Conservation (phyloP, 2,329 filamentous ascomycete genomes). For the Fusarium torreyae region DNA sequence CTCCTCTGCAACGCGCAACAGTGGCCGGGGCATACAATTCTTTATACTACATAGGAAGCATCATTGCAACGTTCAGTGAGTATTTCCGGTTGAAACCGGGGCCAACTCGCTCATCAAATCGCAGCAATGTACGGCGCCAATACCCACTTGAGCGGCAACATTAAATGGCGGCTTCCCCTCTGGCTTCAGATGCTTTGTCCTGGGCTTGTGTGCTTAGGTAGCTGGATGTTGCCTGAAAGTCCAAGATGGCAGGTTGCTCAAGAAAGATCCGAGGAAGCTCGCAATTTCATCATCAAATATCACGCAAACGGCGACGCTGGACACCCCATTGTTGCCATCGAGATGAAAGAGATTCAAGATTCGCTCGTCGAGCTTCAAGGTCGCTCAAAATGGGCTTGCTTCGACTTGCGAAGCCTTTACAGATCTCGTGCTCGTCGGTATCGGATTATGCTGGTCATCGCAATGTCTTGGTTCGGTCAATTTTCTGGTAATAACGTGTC, state of each 20-base stretch:
- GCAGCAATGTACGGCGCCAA: slow-evolving; percentile 44
- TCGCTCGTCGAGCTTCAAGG: not conserved
- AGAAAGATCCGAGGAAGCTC: slow-evolving; percentile 2
- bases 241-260: slow-evolving; percentile 65
- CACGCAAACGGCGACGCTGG: slow-evolving; percentile 16
- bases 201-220: slow-evolving; percentile 26
- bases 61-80: slow-evolving; percentile 26
- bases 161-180: slow-evolving; percentile 42
- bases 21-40: slow-evolving; percentile 69
- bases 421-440: slow-evolving; percentile 12
- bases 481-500: slow-evolving; percentile 18
- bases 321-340: slow-evolving; percentile 9
- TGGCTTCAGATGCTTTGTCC: slow-evolving; percentile 40
- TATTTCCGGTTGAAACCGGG: rapidly evolving
- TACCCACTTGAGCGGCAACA: slow-evolving; percentile 31
- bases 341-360: slow-evolving; percentile 20
- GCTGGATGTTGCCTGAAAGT: slow-evolving; percentile 71
- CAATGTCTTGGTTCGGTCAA: slow-evolving; percentile 29
- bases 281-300: slow-evolving; percentile 10
- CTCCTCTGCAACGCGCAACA: slow-evolving; percentile 71
- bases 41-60: slow-evolving; percentile 58
- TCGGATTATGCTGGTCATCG: slow-evolving; percentile 3
- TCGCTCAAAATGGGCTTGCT: slow-evolving; percentile 18
- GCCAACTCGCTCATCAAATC: not conserved
- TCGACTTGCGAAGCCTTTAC: slow-evolving; percentile 8